Evolutionary conservation across 345 rosid genomes (phyloP).

Genomic region (Sisymbrium altissimum): DNA sequence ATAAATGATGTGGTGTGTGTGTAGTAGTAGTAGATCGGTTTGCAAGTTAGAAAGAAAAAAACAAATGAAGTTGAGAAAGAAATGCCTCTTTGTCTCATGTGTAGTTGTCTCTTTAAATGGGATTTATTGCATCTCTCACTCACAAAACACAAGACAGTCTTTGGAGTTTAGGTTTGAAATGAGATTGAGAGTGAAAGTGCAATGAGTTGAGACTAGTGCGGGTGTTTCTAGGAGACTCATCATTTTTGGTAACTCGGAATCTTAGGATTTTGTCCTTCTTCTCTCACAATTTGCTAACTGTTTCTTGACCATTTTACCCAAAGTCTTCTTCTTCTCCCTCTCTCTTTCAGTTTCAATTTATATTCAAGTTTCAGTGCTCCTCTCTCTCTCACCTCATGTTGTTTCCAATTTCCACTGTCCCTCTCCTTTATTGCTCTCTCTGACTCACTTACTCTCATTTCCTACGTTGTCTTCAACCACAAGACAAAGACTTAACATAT

Average conservation of each 20-base stretch:
- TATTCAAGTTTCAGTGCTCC: too few species aligned
- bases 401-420: conserved; percentile 24
- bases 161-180: conserved; percentile 12
- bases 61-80: conserved; percentile 27
- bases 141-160: conserved; percentile 21
- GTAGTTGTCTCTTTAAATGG: conserved; percentile 60
- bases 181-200: conserved; percentile 59
- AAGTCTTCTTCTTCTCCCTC: conserved; percentile 12
- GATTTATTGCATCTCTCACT: conserved; percentile 18
- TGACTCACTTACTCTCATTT: conserved; percentile 11
- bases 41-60: conserved; percentile 36
- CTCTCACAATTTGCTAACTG: conserved; percentile 25
- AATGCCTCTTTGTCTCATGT: conserved; percentile 60
- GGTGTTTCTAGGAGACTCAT: conserved; percentile 66
- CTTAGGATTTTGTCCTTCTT: conserved; percentile 70
- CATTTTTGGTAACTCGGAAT: conserved; percentile 70
- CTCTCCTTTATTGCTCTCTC: conserved; percentile 11
- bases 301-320: conserved; percentile 25
- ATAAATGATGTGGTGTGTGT: conserved; percentile 11
- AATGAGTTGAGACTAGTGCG: conserved; percentile 47
- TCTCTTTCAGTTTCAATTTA: too few species aligned
- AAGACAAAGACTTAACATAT: conserved; percentile 10
- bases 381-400: too few species aligned
- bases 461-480: conserved; percentile 14
- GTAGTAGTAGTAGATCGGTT: conserved; percentile 26